Conservation (phyloP, 1,139 yeast genomes). For the Kluyveromyces sp. region DNA sequence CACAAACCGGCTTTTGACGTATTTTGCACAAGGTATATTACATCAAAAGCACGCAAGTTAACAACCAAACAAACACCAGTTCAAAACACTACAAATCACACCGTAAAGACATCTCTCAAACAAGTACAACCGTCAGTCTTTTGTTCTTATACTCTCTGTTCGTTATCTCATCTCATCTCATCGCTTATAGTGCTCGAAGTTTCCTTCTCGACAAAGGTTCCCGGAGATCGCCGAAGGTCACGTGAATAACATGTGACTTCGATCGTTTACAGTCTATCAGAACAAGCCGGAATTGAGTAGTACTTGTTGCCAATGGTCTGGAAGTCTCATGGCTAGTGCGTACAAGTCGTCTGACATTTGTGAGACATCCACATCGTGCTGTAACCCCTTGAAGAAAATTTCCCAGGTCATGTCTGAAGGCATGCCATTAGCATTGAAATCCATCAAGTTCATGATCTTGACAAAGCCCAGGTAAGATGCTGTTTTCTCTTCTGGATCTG, state of each 20-base stretch:
- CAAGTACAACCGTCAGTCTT: neutral
- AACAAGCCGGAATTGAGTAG: constrained; percentile 1
- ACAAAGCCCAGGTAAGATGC: constrained; percentile 31
- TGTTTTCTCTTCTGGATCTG: constrained; percentile 31
- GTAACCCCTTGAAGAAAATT: constrained; percentile 23
- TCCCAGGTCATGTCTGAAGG: constrained; percentile 16
- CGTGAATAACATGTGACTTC: no score
- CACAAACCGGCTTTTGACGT: no score
- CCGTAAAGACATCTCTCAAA: no score
- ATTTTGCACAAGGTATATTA: neutral
- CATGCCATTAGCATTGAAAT: constrained; percentile 16
- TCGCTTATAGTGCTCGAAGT: no score
- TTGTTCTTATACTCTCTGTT: neutral
- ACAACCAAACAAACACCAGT: no score
- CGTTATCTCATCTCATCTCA: neutral
- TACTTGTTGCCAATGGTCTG: constrained; percentile 6
- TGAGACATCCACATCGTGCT: constrained; percentile 23
- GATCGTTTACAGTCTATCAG: no score
- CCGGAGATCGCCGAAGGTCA: neutral
- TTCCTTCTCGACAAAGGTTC: no score
- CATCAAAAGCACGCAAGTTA: neutral
- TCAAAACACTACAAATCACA: no score
- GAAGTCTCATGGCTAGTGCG: constrained; percentile 17
- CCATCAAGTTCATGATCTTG: constrained; percentile 24
- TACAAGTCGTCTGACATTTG: constrained; percentile 25